Percentiles rank a stretch among this genome's conserved stretches.
These are phyloP conservation scores for Hypholoma sublateritium DNA, from an alignment of 768 basidiomycete genomes.

Conservation along the genomic window DNA sequence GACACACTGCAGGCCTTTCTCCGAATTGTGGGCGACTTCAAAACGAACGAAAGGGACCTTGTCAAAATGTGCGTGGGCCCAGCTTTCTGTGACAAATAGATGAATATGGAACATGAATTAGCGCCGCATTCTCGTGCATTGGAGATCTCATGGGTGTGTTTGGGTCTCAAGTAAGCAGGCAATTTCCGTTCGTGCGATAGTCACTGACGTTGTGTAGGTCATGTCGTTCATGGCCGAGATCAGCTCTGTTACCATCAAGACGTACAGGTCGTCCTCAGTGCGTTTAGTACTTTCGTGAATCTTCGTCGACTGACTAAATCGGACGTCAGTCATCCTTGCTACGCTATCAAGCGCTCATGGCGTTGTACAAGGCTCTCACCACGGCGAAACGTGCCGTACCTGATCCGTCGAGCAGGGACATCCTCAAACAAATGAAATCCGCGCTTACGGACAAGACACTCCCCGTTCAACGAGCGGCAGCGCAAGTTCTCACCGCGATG, in stretches of 20 bases:
- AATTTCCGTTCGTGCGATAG: not conserved
- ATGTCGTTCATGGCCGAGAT: slow-evolving; percentile 97
- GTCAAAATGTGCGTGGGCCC: slow-evolving; percentile 59
- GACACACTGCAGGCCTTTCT: slow-evolving; percentile 82
- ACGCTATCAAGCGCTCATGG: slow-evolving; percentile 75
- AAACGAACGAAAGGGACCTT: slow-evolving; percentile 59
- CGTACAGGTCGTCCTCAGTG: slow-evolving; percentile 72
- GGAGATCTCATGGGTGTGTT: slow-evolving; percentile 87
- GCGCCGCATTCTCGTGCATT: slow-evolving; percentile 82
- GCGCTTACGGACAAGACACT: slow-evolving; percentile 80
- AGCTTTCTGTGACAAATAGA: not conserved
- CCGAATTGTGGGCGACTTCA: slow-evolving; percentile 72
- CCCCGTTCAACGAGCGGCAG: slow-evolving; percentile 80
- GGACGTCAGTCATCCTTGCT: slow-evolving; percentile 68
- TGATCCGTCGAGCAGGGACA: slow-evolving; percentile 76
- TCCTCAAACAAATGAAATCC: slow-evolving; percentile 78
- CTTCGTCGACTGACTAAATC: not conserved
- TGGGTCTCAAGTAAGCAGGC: slow-evolving; percentile 71
- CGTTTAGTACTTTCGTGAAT: slow-evolving; percentile 25
- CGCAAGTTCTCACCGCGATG: slow-evolving; percentile 59
- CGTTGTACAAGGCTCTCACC: slow-evolving; percentile 76
- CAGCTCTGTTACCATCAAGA: slow-evolving; percentile 59
- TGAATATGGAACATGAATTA: slow-evolving; percentile 26
- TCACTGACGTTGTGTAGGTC: slow-evolving; percentile 50
- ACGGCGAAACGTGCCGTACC: slow-evolving; percentile 84